These are phyloP conservation scores for Lactifluus echinatus DNA, from an alignment of 768 basidiomycete genomes.

Conservation along the genomic window DNA sequence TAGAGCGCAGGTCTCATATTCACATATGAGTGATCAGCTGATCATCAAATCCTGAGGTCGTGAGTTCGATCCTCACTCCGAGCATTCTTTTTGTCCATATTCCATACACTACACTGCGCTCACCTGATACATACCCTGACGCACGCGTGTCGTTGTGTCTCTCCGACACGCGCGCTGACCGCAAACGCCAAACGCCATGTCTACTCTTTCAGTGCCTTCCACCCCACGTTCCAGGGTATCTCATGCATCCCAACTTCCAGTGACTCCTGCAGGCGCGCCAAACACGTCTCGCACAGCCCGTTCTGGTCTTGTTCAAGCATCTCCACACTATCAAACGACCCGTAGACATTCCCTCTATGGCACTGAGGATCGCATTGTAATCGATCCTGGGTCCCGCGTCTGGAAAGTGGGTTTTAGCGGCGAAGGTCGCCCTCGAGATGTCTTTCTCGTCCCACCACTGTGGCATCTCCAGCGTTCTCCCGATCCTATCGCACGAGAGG, in stretches of 20 bases:
- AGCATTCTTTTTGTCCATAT: constrained; percentile 18
- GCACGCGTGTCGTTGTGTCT: too few species aligned
- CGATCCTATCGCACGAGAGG: constrained; percentile 49
- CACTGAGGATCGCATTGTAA: constrained; percentile 89
- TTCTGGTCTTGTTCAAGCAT: constrained; percentile 46
- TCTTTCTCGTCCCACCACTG: constrained; percentile 55
- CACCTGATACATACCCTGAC: too few species aligned
- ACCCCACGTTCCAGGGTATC: constrained; percentile 13
- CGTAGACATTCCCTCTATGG: constrained; percentile 92
- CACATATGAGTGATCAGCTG: constrained; percentile 18
- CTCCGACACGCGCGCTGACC: neutral
- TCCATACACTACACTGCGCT: too few species aligned
- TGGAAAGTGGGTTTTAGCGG: constrained; percentile 99
- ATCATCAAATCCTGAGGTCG: constrained; percentile 25
- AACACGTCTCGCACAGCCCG: constrained; percentile 19
- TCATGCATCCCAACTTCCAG: constrained; percentile 10
- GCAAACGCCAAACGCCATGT: neutral
- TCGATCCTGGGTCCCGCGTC: constrained; percentile 87
- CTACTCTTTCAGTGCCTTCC: constrained; percentile 2
- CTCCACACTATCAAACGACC: constrained; percentile 79
- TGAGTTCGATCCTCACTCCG: constrained; percentile 27
- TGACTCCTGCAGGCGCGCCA: constrained; percentile 36
- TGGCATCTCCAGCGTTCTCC: constrained; percentile 55
- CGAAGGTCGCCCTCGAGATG: constrained; percentile 82
- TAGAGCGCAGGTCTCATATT: constrained; percentile 28